Conservation (phyloP, 495 filamentous ascomycete species). For the Patellaria atrata region DNA sequence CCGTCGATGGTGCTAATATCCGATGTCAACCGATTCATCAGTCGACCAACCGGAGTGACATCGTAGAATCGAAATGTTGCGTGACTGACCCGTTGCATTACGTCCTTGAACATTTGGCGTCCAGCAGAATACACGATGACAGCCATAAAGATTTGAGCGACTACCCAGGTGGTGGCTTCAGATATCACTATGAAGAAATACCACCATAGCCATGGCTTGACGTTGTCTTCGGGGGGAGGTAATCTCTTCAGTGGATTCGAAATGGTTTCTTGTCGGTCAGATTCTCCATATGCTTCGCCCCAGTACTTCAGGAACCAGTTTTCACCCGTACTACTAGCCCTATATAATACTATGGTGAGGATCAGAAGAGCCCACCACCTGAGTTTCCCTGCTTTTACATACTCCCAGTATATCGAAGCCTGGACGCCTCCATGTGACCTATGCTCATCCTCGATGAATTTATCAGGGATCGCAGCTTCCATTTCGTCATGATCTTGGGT, state of each 20-base stretch:
- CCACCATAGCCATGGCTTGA: constrained; percentile 55
- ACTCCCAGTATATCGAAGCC: constrained; percentile 63
- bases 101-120: constrained; percentile 52
- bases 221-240: constrained; percentile 50
- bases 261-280: constrained; percentile 15
- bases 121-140: constrained; percentile 61
- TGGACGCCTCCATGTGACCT: constrained; percentile 63
- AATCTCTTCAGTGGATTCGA: constrained; percentile 39
- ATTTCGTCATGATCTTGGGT: constrained; percentile 28
- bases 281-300: constrained; percentile 62
- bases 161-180: constrained; percentile 46
- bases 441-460: constrained; percentile 72
- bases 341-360: constrained; percentile 41
- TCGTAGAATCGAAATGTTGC: constrained; percentile 82
- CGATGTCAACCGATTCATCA: constrained; percentile 78
- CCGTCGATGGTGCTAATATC: constrained; percentile 77
- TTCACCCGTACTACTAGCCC: constrained; percentile 43
- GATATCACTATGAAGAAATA: constrained; percentile 47
- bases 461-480: constrained; percentile 45
- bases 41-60: constrained; percentile 62
- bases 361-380: constrained; percentile 55
- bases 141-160: constrained; percentile 39
- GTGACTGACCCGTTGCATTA: constrained; percentile 53
- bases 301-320: constrained; percentile 76
- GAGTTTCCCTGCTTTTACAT: constrained; percentile 61